These are phyloP conservation scores for Pseudogymnoascus sp. DNA, from an alignment of 2,329 filamentous ascomycete genomes.

Conservation along the genomic window DNA sequence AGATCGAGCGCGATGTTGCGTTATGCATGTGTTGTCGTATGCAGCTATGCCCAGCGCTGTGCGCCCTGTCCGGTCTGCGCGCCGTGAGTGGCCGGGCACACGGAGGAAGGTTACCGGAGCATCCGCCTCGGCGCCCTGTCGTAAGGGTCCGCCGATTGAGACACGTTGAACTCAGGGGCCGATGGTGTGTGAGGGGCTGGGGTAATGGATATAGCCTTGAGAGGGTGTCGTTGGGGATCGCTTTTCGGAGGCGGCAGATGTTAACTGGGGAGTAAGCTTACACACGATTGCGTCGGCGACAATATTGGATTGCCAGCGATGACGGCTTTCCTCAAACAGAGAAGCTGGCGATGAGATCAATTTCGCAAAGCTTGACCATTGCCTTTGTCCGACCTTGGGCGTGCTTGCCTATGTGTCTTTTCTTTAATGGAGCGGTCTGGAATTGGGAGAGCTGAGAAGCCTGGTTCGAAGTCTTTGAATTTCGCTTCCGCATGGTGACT, in stretches of 20 bases:
- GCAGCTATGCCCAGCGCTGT: neutral
- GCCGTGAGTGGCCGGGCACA: neutral
- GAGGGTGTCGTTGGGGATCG: neutral
- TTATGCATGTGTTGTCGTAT: slow-evolving; percentile 6
- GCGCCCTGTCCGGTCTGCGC: neutral
- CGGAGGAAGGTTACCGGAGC: neutral
- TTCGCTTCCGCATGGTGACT: neutral
- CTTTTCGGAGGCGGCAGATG: neutral
- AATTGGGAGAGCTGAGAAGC: neutral
- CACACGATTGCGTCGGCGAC: neutral
- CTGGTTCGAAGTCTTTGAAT: neutral
- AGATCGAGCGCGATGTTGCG: neutral
- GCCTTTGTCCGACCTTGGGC: slow-evolving; percentile 1
- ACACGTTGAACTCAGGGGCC: neutral
- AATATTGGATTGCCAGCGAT: neutral
- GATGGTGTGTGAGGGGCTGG: neutral
- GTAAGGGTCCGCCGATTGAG: neutral
- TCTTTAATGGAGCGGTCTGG: neutral
- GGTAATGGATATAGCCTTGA: neutral
- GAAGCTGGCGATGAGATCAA: neutral
- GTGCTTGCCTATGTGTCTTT: neutral
- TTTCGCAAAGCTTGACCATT: neutral
- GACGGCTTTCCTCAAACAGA: neutral
- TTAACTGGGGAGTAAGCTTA: neutral
- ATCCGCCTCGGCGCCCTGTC: neutral